Conservation (phyloP, 805 yeast species). For the Pichia paraexigua region DNA sequence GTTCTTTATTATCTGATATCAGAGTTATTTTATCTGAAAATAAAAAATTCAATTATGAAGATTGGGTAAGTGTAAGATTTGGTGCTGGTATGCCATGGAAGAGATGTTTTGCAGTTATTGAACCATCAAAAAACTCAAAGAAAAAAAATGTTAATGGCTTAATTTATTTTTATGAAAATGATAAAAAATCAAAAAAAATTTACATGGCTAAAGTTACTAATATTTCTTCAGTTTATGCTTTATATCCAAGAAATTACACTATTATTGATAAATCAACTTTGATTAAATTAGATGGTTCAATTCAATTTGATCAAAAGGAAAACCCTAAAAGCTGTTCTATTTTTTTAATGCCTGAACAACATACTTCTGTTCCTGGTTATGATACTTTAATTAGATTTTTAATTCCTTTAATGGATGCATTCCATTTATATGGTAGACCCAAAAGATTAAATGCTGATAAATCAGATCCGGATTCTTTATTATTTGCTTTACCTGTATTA, state of each 20-base stretch:
- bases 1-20: slow-evolving; percentile 80
- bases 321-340: slow-evolving; percentile 50
- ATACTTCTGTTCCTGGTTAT: slow-evolving; percentile 74
- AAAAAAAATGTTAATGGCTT: slow-evolving; percentile 51
- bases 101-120: slow-evolving; percentile 84
- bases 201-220: slow-evolving; percentile 73
- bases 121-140: slow-evolving; percentile 49
- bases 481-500: slow-evolving; percentile 77
- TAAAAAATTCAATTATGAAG: slow-evolving; percentile 79
- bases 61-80: slow-evolving; percentile 90
- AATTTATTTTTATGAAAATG: slow-evolving; percentile 74
- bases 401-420: slow-evolving; percentile 68
- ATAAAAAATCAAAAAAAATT: slow-evolving; percentile 60
- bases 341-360: slow-evolving; percentile 77
- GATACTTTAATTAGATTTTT: slow-evolving; percentile 80
- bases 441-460: slow-evolving; percentile 67
- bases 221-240: slow-evolving; percentile 73
- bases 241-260: slow-evolving; percentile 80
- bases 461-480: slow-evolving; percentile 51
- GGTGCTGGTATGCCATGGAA: slow-evolving; percentile 99
- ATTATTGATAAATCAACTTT: slow-evolving; percentile 83
- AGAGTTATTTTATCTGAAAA: slow-evolving; percentile 69
- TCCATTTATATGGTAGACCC: slow-evolving; percentile 78
- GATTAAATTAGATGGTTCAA: slow-evolving; percentile 81
- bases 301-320: slow-evolving; percentile 47